phyloP scores from a whole-genome alignment of 2,329 filamentous ascomycete species.

The Pseudogymnoascus sp. region DNA sequence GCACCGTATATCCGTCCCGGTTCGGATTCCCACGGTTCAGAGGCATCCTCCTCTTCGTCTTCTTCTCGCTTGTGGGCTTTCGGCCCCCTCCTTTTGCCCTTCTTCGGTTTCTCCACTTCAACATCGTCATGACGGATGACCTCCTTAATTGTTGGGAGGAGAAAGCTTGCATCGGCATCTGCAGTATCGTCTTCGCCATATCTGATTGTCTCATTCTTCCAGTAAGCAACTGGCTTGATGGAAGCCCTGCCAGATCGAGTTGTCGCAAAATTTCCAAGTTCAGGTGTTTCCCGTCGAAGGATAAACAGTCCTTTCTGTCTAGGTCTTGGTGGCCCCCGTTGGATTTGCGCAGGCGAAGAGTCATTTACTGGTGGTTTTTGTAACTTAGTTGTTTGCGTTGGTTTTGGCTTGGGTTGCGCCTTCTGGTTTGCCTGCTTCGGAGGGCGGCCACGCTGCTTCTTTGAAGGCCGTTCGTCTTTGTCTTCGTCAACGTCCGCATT shows the following conservation, averaged over 20 bases:
- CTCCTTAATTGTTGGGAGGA: conserved; percentile 65
- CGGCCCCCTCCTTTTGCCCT: conserved; percentile 6
- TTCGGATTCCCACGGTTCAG: conserved; percentile 65
- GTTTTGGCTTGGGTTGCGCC: conserved; percentile 4
- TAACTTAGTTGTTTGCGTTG: conserved; percentile 11
- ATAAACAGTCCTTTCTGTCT: conserved; percentile 41
- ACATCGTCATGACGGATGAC: conserved; percentile 64
- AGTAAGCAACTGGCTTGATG: conserved; percentile 71
- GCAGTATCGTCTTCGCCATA: conserved; percentile 53
- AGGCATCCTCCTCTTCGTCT: conserved; percentile 44
- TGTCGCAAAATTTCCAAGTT: conserved; percentile 34
- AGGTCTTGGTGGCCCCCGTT: conserved; percentile 30
- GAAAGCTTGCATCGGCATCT: conserved; percentile 45
- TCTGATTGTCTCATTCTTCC: conserved; percentile 74
- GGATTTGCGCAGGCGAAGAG: conserved; percentile 18
- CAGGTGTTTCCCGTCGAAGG: conserved; percentile 40
- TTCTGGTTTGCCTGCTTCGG: not conserved
- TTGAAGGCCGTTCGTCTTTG: conserved; percentile 30
- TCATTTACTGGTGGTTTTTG: conserved; percentile 8
- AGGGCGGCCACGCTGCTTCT: conserved; percentile 15
- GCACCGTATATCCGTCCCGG: conserved; percentile 55
- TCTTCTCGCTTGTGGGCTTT: conserved; percentile 22
- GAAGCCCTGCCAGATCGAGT: conserved; percentile 73
- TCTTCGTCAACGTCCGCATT: conserved; percentile 27
- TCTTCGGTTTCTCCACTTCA: conserved; percentile 32